Base-by-base conservation (phyloP, 495 filamentous ascomycete species). In the Monascus purpureus region DNA sequence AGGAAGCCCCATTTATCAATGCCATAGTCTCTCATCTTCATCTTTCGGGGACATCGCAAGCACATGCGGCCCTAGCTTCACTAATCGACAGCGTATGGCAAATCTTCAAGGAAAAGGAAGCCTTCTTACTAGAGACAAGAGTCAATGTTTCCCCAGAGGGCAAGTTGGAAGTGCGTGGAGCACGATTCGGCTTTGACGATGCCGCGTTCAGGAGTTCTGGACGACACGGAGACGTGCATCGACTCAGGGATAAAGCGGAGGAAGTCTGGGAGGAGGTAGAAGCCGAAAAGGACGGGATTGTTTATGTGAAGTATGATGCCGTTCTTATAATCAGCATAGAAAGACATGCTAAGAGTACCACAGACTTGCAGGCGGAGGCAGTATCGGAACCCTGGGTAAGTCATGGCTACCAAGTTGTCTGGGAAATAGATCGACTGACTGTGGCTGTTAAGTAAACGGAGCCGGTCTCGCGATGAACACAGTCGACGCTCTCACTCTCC, bases 381-480 rank as follows among this genome's bases (percentile, higher is more conserved):
- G 61, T 28, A 70, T 87, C 36, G 82, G 80, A 17, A 87, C 80
- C 2, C 52, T 85, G 19, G 65, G 65, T 66, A 53, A 38, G 42
- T 25, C n/a, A n/a, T n/a, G 9, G 28, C 6, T 31, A 30, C 7
- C 6, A 23, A 4, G 23, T 20, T 6, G 6, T 8, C 9, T 31
- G 13, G 23, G 8, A 13, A n/a, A 15, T 31, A 6, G n/a, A 16
- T 17, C n/a, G 4, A 31, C 7, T 29, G 32, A 28, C 17, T 26
- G 25, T n/a, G 13, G 3, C 0, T 28, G 19, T 6, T 15, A 22
- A 64, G 81, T 87, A 36, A 93, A 93, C 45, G 86, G 86, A 26
- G 86, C 86, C 15, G 86, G 86, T 3, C 73, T 93, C 13, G 84
- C 84, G 7, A 92, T 94, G 83, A 92, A 92, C 54, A 92, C 86